Evolutionary conservation across 2,329 filamentous ascomycete genomes (phyloP).

Genomic region (Polychaeton citri): DNA sequence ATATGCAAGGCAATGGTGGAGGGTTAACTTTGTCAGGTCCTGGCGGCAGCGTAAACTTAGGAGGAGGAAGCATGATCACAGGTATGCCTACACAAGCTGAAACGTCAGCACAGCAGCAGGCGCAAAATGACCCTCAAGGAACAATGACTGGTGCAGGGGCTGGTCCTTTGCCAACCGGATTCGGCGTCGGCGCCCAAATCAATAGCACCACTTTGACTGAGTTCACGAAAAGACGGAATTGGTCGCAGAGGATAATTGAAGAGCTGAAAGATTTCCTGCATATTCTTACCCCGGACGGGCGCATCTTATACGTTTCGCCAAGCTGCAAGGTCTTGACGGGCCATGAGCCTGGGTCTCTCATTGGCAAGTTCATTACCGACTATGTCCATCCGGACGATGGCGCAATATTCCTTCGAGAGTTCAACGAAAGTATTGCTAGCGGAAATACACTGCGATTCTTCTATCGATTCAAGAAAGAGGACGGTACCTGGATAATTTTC

Average conservation of each 20-base stretch:
- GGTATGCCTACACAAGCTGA: background rate
- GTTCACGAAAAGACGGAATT: slow-evolving; percentile 57
- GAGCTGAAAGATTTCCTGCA: slow-evolving; percentile 82
- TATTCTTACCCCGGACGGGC: slow-evolving; percentile 72
- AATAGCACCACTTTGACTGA: slow-evolving; percentile 47
- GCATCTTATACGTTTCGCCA: slow-evolving; percentile 74
- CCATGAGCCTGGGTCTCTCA: slow-evolving; percentile 55
- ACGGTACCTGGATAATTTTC: slow-evolving; percentile 64
- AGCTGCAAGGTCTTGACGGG: slow-evolving; percentile 64
- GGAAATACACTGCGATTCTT: slow-evolving; percentile 73
- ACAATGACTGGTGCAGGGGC: slow-evolving; percentile 35
- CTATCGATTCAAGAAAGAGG: slow-evolving; percentile 67
- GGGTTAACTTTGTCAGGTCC: background rate
- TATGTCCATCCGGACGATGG: slow-evolving; percentile 79
- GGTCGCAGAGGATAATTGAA: slow-evolving; percentile 79
- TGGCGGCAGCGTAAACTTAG: background rate
- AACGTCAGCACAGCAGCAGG: background rate
- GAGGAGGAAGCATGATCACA: background rate
- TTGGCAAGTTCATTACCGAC: slow-evolving; percentile 64
- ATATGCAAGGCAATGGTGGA: background rate
- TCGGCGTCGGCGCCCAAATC: slow-evolving; percentile 31
- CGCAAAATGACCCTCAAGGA: slow-evolving; percentile 13
- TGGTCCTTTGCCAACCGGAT: slow-evolving; percentile 42
- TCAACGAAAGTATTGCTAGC: slow-evolving; percentile 76
- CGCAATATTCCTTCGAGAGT: slow-evolving; percentile 68